These are phyloP conservation scores for Jaenimonas drosophilae DNA, from an alignment of 208 protist genomes.

Conservation along the genomic window DNA sequence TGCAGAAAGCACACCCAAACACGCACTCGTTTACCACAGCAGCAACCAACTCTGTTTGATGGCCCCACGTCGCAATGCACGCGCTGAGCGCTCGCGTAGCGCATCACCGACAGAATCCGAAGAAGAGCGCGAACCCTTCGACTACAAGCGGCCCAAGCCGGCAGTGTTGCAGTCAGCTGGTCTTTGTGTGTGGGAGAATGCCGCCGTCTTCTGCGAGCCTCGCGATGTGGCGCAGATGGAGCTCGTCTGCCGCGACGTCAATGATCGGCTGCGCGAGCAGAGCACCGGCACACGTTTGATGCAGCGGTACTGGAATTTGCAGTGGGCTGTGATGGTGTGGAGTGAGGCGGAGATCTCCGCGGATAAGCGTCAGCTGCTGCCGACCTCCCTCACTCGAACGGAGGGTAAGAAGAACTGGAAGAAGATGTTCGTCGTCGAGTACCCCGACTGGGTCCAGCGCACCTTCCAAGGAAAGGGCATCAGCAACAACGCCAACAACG, in stretches of 20 bases:
- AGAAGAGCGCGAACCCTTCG: no score
- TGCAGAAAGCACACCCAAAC: no score
- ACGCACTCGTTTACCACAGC: no score
- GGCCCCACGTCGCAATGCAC: no score
- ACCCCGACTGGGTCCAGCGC: slow-evolving; percentile 43
- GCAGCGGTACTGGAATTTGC: slow-evolving; percentile 83
- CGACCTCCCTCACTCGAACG: slow-evolving; percentile 31
- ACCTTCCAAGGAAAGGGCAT: slow-evolving; percentile 26
- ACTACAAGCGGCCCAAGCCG: slow-evolving; percentile 30
- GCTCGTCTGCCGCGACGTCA: slow-evolving; percentile 35
- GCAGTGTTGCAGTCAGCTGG: slow-evolving; percentile 13
- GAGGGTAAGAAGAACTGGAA: slow-evolving; percentile 55
- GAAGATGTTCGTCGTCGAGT: slow-evolving; percentile 55
- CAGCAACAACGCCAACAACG: slow-evolving; percentile 50
- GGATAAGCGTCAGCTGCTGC: slow-evolving; percentile 26
- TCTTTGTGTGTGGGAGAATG: slow-evolving; percentile 65
- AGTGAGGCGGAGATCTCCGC: slow-evolving; percentile 10
- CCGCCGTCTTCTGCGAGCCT: slow-evolving; percentile 51
- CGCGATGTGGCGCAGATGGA: slow-evolving; percentile 40
- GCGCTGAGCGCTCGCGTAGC: no score
- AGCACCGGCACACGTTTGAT: slow-evolving; percentile 33
- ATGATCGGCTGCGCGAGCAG: slow-evolving; percentile 16
- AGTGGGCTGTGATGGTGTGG: slow-evolving; percentile 58
- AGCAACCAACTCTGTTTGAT: no score
- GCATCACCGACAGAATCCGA: no score